phyloP scores from a whole-genome alignment of 2,329 filamentous ascomycete species.

The Xylariaceae sp. region DNA sequence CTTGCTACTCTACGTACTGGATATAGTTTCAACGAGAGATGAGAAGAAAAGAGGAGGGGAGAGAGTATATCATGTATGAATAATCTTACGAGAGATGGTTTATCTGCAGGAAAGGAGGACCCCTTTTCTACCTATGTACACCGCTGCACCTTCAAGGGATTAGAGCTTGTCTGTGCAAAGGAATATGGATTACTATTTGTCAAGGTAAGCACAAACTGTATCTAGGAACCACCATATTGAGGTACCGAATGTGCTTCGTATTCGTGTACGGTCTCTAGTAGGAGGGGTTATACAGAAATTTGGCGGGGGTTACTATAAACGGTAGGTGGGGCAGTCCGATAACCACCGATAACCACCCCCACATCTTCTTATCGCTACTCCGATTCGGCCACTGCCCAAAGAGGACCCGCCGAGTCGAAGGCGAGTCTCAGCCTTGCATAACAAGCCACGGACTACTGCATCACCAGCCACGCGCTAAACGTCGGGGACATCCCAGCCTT shows the following conservation, averaged over 20 bases:
- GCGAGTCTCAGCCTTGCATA: slow-evolving; percentile 5
- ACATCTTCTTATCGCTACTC: slow-evolving; percentile 17
- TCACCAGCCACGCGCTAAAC: slow-evolving; percentile 11
- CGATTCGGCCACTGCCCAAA: slow-evolving; percentile 30
- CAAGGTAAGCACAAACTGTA: slow-evolving; percentile 16
- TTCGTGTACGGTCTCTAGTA: neutral
- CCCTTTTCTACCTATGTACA: neutral
- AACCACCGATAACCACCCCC: slow-evolving; percentile 11
- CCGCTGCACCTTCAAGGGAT: neutral
- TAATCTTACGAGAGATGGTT: no score
- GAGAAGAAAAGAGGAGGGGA: neutral
- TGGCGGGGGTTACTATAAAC: slow-evolving; percentile 18
- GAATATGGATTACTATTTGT: slow-evolving; percentile 20
- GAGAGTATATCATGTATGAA: neutral
- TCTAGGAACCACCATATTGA: no score
- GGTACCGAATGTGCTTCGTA: no score
- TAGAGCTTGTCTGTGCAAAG: neutral
- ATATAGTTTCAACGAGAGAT: neutral
- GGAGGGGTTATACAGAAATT: slow-evolving; percentile 14
- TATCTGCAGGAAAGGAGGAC: no score
- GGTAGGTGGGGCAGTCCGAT: slow-evolving; percentile 9
- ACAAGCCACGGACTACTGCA: slow-evolving; percentile 12
- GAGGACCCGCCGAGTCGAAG: slow-evolving; percentile 20
- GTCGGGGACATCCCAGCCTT: slow-evolving; percentile 18
- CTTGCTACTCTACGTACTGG: no score